Percentiles rank a stretch among this genome's conserved stretches.
phyloP scores from a whole-genome alignment of 768 basidiomycete species.

The Tephrocybe sp. region DNA sequence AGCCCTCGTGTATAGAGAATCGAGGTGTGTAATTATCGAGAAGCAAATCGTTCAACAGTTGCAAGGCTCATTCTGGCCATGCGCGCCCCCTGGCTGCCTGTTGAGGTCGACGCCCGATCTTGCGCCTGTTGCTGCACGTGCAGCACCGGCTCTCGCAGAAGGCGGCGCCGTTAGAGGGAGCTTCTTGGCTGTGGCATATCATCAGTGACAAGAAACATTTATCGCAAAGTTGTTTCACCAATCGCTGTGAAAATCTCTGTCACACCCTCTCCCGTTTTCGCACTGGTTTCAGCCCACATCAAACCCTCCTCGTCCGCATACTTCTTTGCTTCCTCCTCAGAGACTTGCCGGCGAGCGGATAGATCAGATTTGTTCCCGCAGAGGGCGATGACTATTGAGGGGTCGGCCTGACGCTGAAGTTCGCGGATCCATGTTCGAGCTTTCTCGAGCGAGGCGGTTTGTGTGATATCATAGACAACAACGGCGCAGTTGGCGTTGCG shows the following conservation, averaged over 20 bases:
- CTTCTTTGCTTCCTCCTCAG: constrained; percentile 87
- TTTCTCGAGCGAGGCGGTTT: constrained; percentile 87
- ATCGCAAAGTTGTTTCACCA: constrained; percentile 43
- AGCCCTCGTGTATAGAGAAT: constrained; percentile 19
- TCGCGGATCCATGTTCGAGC: constrained; percentile 96
- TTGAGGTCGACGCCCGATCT: constrained; percentile 80
- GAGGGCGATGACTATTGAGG: constrained; percentile 92
- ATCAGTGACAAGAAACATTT: constrained; percentile 8
- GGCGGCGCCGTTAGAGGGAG: constrained; percentile 79
- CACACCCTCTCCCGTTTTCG: constrained; percentile 87
- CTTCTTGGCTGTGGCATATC: constrained; percentile 65
- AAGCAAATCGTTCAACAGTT: constrained; percentile 55
- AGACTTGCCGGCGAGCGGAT: constrained; percentile 77
- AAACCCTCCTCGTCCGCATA: constrained; percentile 90
- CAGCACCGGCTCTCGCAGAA: constrained; percentile 54
- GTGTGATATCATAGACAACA: constrained; percentile 96
- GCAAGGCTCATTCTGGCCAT: constrained; percentile 63
- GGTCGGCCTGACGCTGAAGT: constrained; percentile 96
- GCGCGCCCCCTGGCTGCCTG: constrained; percentile 50
- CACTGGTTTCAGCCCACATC: constrained; percentile 91
- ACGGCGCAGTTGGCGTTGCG: constrained; percentile 93
- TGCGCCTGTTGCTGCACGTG: constrained; percentile 48
- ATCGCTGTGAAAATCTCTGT: constrained; percentile 83
- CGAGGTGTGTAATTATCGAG: constrained; percentile 11
- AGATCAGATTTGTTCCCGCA: constrained; percentile 96